These are phyloP conservation scores for Cudoniella acicularis DNA, from an alignment of 495 filamentous ascomycete genomes.

Conservation along the genomic window DNA sequence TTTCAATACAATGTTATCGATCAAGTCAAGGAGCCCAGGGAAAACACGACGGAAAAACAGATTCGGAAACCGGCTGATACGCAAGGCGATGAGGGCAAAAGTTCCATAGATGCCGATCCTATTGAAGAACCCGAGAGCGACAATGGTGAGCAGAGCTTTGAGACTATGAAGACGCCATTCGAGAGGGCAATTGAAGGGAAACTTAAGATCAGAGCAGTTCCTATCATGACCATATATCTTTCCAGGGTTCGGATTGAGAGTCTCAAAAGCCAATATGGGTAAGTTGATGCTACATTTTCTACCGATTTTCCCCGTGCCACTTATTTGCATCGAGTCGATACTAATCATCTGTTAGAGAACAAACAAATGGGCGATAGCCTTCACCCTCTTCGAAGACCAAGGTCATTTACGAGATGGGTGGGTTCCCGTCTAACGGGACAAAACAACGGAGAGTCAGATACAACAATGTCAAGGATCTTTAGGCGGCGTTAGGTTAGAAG, in stretches of 20 bases:
- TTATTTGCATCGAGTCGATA: neutral
- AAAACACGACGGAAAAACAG: slow-evolving; percentile 25
- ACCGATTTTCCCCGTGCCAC: neutral
- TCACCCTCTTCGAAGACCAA: too few species aligned
- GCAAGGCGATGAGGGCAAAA: slow-evolving; percentile 9
- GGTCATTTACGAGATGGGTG: neutral
- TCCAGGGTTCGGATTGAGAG: slow-evolving; percentile 50
- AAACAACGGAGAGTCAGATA: too few species aligned
- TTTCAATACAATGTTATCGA: slow-evolving; percentile 58
- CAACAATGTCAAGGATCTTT: too few species aligned
- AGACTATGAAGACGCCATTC: slow-evolving; percentile 49
- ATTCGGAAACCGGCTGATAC: slow-evolving; percentile 51
- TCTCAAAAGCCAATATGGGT: slow-evolving; percentile 45
- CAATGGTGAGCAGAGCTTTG: slow-evolving; percentile 47
- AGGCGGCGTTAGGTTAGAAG: neutral
- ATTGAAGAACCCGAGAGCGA: slow-evolving; percentile 12
- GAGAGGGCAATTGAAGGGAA: slow-evolving; percentile 34
- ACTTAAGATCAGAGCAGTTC: slow-evolving; percentile 19
- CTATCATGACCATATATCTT: slow-evolving; percentile 57
- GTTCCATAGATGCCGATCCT: slow-evolving; percentile 4
- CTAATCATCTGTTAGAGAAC: slow-evolving; percentile 18
- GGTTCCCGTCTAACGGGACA: too few species aligned
- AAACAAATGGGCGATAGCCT: slow-evolving; percentile 25
- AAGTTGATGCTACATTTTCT: slow-evolving; percentile 16
- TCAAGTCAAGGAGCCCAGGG: slow-evolving; percentile 27